These are phyloP conservation scores for Fusarium agapanthi DNA, from an alignment of 2,329 filamentous ascomycete species.

Conservation along the genomic window DNA sequence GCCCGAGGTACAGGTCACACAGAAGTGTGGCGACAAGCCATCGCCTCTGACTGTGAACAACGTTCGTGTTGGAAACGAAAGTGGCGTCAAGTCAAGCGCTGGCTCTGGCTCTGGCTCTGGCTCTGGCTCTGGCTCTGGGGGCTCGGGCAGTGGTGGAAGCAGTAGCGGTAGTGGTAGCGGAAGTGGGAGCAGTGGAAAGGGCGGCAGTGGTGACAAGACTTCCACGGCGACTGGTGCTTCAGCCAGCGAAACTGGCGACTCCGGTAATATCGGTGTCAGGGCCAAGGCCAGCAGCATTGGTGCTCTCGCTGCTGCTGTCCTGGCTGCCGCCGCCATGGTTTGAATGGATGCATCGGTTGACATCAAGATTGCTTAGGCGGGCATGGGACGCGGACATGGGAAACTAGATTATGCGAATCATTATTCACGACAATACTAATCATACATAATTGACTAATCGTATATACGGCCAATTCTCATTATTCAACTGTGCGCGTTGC, in stretches of 20 bases:
- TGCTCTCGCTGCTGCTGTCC: constrained; percentile 13
- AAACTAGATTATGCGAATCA: not conserved
- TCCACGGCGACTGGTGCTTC: constrained; percentile 2
- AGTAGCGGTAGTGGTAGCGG: not conserved
- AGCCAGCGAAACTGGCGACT: constrained; percentile 6
- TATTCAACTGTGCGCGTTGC: not conserved
- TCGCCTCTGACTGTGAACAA: constrained; percentile 23
- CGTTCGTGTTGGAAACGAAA: constrained; percentile 22
- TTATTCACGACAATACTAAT: constrained; percentile 6
- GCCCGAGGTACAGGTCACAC: constrained; percentile 21
- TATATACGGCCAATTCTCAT: not conserved
- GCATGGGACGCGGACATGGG: not conserved
- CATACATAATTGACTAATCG: not conserved
- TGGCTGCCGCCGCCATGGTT: constrained; percentile 7
- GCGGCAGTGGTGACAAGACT: constrained; percentile 1
- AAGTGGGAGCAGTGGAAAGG: not conserved
- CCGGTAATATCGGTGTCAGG: constrained; percentile 16
- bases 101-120: constrained; percentile 3
- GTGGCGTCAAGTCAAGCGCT: constrained; percentile 16
- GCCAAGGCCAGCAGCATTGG: not conserved
- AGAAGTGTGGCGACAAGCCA: constrained; percentile 19
- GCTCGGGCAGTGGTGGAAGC: constrained; percentile 4
- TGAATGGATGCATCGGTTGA: not conserved
- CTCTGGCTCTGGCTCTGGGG: constrained; percentile 3
- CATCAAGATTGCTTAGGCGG: not conserved